Evolutionary conservation across 176 grass and related monocot species (phyloP).

Genomic region (Bolboschoenus planiculmis): DNA sequence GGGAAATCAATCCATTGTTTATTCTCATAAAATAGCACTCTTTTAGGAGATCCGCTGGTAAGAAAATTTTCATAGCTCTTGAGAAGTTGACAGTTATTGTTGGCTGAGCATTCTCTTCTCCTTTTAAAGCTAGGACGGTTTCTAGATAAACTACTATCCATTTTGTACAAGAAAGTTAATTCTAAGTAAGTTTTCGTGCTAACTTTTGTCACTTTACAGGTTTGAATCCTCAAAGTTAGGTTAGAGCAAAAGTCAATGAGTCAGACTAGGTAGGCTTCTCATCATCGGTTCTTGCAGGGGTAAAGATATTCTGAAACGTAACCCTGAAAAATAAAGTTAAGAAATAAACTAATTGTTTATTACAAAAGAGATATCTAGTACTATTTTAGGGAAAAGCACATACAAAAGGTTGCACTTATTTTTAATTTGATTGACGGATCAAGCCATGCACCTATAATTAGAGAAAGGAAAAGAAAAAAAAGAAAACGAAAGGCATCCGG

Average conservation of each 20-base stretch:
- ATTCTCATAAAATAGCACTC: slow-evolving; percentile 56
- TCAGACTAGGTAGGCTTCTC: neutral
- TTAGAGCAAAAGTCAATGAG: neutral
- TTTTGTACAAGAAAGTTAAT: slow-evolving; percentile 22
- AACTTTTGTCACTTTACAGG: slow-evolving; percentile 13
- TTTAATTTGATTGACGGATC: neutral
- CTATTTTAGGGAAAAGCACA: neutral
- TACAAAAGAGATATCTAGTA: neutral
- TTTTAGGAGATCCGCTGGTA: slow-evolving; percentile 55
- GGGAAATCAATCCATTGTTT: slow-evolving; percentile 78
- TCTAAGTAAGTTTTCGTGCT: neutral
- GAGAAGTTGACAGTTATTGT: slow-evolving; percentile 30
- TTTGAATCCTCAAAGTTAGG: slow-evolving; percentile 4
- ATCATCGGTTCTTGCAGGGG: neutral
- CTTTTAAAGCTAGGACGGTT: slow-evolving; percentile 2
- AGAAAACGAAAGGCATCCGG: too few relatives aligned
- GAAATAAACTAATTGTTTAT: neutral
- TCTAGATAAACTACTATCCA: neutral
- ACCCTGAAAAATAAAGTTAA: slow-evolving; percentile 3
- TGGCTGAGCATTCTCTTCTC: slow-evolving; percentile 27
- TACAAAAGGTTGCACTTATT: neutral
- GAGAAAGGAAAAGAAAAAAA: neutral
- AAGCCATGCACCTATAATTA: neutral
- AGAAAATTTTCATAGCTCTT: slow-evolving; percentile 56
- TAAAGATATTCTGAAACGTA: neutral